Conservation (phyloP, 2,329 filamentous ascomycete genomes). For the Fusarium sp. region DNA sequence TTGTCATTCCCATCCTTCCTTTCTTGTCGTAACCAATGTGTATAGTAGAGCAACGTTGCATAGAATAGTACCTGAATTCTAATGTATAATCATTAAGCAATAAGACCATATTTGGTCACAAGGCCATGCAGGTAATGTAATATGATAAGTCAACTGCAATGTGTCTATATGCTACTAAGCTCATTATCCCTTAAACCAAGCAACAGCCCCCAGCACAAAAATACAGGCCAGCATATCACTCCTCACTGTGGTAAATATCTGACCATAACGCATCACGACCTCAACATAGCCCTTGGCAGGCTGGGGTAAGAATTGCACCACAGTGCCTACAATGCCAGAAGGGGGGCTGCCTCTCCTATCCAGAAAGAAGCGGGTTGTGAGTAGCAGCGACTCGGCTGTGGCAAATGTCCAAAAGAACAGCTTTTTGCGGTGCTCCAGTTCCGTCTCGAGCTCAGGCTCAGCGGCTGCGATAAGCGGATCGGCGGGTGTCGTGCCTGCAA, state of each 20-base stretch:
- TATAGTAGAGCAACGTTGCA: background rate
- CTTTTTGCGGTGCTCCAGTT: conserved; percentile 46
- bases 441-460: conserved; percentile 43
- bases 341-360: conserved; percentile 69
- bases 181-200: conserved; percentile 52
- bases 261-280: conserved; percentile 70
- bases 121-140: background rate
- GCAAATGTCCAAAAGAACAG: conserved; percentile 83
- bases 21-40: background rate
- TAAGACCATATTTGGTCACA: background rate
- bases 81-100: conserved; percentile 20
- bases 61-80: background rate
- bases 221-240: conserved; percentile 79
- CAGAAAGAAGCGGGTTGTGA: conserved; percentile 76
- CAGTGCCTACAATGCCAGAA: conserved; percentile 70
- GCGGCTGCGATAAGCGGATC: conserved; percentile 35
- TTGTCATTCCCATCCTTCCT: background rate
- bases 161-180: background rate
- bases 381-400: conserved; percentile 77
- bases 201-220: conserved; percentile 74
- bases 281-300: conserved; percentile 70
- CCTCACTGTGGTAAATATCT: conserved; percentile 77
- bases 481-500: conserved; percentile 39
- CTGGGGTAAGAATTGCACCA: conserved; percentile 72
- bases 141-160: conserved; percentile 11